Percentiles rank a stretch among this genome's conserved stretches.
Evolutionary conservation across 495 filamentous ascomycete genomes (phyloP).

Genomic region (Bathelium albidoporum): DNA sequence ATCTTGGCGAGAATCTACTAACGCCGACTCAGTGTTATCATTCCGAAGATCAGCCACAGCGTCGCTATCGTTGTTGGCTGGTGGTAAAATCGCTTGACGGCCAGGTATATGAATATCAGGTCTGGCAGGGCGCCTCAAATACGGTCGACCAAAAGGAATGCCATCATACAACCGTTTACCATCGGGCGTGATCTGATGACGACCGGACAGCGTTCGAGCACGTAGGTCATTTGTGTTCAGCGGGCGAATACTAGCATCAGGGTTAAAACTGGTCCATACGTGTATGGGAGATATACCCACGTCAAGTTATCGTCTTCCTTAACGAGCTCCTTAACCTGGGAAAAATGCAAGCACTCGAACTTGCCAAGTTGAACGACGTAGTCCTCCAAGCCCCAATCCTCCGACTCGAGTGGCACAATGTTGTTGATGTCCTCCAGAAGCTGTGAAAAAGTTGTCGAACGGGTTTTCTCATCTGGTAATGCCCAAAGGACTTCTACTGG

Average conservation of each 20-base stretch:
- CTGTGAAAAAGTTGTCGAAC: slow-evolving; percentile 55
- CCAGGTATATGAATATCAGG: slow-evolving; percentile 67
- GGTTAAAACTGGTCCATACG: slow-evolving; percentile 7
- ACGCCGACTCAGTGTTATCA: slow-evolving; percentile 25
- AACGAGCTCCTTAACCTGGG: slow-evolving; percentile 56
- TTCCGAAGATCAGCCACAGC: slow-evolving; percentile 29
- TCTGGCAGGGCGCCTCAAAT: slow-evolving; percentile 48
- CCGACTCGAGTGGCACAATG: slow-evolving; percentile 71
- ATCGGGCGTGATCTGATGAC: slow-evolving; percentile 69
- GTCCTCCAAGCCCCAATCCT: slow-evolving; percentile 81
- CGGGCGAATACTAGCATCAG: slow-evolving; percentile 59
- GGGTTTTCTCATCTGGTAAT: slow-evolving; percentile 32
- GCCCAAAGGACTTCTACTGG: slow-evolving; percentile 67
- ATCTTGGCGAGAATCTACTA: slow-evolving; percentile 3
- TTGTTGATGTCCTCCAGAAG: slow-evolving; percentile 77
- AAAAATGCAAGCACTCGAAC: slow-evolving; percentile 87
- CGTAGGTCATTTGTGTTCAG: slow-evolving; percentile 65
- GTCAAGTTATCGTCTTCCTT: slow-evolving; percentile 77
- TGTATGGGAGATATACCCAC: slow-evolving; percentile 39
- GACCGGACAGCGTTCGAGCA: slow-evolving; percentile 62
- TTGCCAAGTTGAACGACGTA: slow-evolving; percentile 77
- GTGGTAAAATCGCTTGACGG: slow-evolving; percentile 56
- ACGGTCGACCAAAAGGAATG: slow-evolving; percentile 73
- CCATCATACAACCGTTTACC: slow-evolving; percentile 85
- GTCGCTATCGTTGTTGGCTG: slow-evolving; percentile 32